These are phyloP conservation scores for Nymphaea thermarum DNA, from an alignment of 164 flowering plant species.

Conservation along the genomic window DNA sequence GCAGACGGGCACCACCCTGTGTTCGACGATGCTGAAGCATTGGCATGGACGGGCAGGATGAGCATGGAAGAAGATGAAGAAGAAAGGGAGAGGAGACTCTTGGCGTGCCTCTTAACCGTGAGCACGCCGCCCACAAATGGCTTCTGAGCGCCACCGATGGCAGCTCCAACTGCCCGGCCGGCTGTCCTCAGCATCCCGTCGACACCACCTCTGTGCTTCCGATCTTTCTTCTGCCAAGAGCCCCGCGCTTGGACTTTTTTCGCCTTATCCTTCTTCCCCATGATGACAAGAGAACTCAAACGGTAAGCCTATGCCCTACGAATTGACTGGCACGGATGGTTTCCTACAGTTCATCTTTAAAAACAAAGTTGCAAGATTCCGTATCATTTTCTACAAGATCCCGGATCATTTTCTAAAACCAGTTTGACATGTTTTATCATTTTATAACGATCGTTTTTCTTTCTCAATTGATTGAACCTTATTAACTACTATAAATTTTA, in stretches of 20 bases:
- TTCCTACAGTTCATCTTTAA: no score
- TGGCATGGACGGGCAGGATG: slow-evolving; percentile 4
- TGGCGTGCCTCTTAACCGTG: slow-evolving; percentile 7
- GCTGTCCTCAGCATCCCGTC: slow-evolving; percentile 35
- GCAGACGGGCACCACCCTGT: slow-evolving; percentile 11
- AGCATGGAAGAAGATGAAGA: slow-evolving; percentile 7
- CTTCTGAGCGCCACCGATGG: slow-evolving; percentile 23
- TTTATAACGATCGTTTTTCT: no score
- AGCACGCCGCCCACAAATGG: not conserved
- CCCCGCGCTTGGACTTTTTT: slow-evolving; percentile 9
- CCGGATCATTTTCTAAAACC: no score
- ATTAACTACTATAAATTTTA: no score
- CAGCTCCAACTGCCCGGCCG: slow-evolving; percentile 30
- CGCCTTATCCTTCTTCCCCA: slow-evolving; percentile 13
- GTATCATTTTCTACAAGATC: no score
- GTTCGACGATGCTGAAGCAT: slow-evolving; percentile 1
- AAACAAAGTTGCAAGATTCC: no score
- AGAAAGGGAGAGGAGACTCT: slow-evolving; percentile 9
- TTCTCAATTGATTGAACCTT: no score
- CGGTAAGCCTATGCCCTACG: no score
- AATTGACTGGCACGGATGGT: no score
- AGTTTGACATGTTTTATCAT: no score
- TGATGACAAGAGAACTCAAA: no score
- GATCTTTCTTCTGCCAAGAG: slow-evolving; percentile 17
- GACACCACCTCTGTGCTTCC: slow-evolving; percentile 13